Conservation (phyloP, 345 rosid genomes). For the Alliaria petiolata region DNA sequence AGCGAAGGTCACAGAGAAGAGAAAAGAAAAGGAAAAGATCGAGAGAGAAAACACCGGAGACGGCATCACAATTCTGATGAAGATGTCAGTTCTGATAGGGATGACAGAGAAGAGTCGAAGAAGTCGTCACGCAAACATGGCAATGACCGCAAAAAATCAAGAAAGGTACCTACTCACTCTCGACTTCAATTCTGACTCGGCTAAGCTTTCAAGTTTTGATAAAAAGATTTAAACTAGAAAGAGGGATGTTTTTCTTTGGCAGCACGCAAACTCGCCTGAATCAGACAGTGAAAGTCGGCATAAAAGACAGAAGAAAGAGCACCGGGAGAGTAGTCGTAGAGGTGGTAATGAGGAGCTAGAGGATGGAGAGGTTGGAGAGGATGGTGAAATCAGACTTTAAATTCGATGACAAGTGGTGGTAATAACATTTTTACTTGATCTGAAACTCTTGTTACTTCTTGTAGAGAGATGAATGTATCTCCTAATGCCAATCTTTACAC, state of each 20-base stretch:
- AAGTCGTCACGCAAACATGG: slow-evolving; percentile 81
- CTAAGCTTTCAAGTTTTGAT: background rate
- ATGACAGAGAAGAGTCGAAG: slow-evolving; percentile 71
- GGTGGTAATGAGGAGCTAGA: slow-evolving; percentile 77
- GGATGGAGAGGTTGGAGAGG: slow-evolving; percentile 96
- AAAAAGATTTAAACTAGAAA: background rate
- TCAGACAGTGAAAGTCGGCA: slow-evolving; percentile 77
- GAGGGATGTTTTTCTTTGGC: background rate
- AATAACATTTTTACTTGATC: background rate
- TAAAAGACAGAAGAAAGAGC: slow-evolving; percentile 74
- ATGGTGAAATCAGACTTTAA: slow-evolving; percentile 69
- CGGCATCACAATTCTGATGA: slow-evolving; percentile 59
- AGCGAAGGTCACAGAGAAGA: slow-evolving; percentile 79
- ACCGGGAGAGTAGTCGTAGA: slow-evolving; percentile 63
- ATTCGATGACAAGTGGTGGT: slow-evolving; percentile 5
- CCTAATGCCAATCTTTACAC: too few relatives aligned
- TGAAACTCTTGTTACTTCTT: too few relatives aligned
- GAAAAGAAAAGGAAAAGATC: slow-evolving; percentile 72
- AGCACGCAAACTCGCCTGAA: slow-evolving; percentile 63
- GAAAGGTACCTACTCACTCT: slow-evolving; percentile 57
- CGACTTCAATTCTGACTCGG: background rate
- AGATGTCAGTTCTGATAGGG: slow-evolving; percentile 78
- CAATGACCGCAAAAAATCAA: slow-evolving; percentile 78
- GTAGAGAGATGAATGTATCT: background rate
- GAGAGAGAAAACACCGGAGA: slow-evolving; percentile 77